These are phyloP conservation scores for Suhomyces faveliae DNA, from an alignment of 805 yeast species.

Conservation along the genomic window DNA sequence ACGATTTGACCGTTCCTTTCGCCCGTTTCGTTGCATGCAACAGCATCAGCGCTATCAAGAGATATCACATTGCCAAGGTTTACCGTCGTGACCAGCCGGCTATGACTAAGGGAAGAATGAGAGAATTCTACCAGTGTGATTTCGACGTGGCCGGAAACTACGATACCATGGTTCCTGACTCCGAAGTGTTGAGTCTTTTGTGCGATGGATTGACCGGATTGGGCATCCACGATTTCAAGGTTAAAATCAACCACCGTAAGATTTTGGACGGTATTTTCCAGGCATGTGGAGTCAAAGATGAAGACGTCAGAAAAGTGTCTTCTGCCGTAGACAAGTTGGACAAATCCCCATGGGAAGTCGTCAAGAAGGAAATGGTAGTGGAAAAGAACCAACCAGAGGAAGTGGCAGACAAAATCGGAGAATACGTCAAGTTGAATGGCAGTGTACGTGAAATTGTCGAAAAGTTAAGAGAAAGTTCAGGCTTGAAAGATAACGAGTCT, in stretches of 20 bases:
- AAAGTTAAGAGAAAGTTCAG: slow-evolving; percentile 55
- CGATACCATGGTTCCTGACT: slow-evolving; percentile 95
- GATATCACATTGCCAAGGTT: slow-evolving; percentile 97
- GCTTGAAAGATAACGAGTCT: slow-evolving; percentile 59
- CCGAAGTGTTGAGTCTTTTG: slow-evolving; percentile 77
- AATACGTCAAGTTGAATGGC: slow-evolving; percentile 84
- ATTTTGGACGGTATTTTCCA: slow-evolving; percentile 93
- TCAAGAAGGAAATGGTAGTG: slow-evolving; percentile 84
- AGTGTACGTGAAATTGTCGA: slow-evolving; percentile 60
- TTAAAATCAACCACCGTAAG: slow-evolving; percentile 93
- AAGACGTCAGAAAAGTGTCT: slow-evolving; percentile 89
- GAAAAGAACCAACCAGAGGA: slow-evolving; percentile 90
- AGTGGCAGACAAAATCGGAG: slow-evolving; percentile 91
- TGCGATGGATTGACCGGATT: slow-evolving; percentile 82
- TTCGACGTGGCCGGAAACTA: slow-evolving; percentile 93
- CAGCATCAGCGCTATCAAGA: slow-evolving; percentile 81
- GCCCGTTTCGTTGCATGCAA: slow-evolving; percentile 97
- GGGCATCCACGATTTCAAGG: slow-evolving; percentile 85
- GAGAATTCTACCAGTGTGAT: slow-evolving; percentile 99
- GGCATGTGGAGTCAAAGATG: slow-evolving; percentile 91
- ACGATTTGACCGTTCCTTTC: slow-evolving; percentile 97
- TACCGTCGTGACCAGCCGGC: slow-evolving; percentile 99
- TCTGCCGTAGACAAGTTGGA: slow-evolving; percentile 97
- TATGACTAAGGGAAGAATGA: slow-evolving; percentile 99
- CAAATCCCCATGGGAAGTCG: slow-evolving; percentile 93